phyloP scores from a whole-genome alignment of 2,329 filamentous ascomycete species.

The Fusarium sacchari region DNA sequence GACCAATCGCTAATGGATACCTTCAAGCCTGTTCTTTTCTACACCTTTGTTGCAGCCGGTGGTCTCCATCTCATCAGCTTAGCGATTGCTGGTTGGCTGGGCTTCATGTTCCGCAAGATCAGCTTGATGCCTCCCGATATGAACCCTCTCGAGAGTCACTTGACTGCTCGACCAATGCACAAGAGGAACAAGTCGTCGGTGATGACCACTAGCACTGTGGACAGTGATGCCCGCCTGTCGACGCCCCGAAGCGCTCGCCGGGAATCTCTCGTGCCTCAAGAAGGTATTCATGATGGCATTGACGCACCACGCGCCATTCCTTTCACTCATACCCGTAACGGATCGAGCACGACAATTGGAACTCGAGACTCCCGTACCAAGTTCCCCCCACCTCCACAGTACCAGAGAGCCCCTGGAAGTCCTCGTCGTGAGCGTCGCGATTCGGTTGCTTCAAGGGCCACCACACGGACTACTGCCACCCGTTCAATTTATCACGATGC shows the following conservation, averaged over 20 bases:
- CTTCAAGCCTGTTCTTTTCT: slow-evolving; percentile 75
- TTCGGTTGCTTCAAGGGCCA: slow-evolving; percentile 55
- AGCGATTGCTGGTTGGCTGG: slow-evolving; percentile 77
- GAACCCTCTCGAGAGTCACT: slow-evolving; percentile 89
- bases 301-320: slow-evolving; percentile 69
- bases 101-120: slow-evolving; percentile 84
- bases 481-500: slow-evolving; percentile 53
- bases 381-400: slow-evolving; percentile 63
- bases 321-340: slow-evolving; percentile 80
- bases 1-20: slow-evolving; percentile 64
- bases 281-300: slow-evolving; percentile 57
- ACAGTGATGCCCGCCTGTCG: slow-evolving; percentile 69
- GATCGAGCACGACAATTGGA: slow-evolving; percentile 67
- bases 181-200: slow-evolving; percentile 77
- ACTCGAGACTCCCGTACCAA: slow-evolving; percentile 65
- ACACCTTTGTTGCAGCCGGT: slow-evolving; percentile 70
- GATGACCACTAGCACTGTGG: slow-evolving; percentile 55
- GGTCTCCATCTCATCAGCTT: slow-evolving; percentile 78
- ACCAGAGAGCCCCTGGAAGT: slow-evolving; percentile 59
- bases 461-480: slow-evolving; percentile 59
- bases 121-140: slow-evolving; percentile 86
- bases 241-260: slow-evolving; percentile 55
- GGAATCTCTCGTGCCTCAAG: slow-evolving; percentile 56
- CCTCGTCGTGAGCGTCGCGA: slow-evolving; percentile 57
- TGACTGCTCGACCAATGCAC: slow-evolving; percentile 77